phyloP scores from a whole-genome alignment of 306 rosid genomes.

The Mucuna pruriens region DNA sequence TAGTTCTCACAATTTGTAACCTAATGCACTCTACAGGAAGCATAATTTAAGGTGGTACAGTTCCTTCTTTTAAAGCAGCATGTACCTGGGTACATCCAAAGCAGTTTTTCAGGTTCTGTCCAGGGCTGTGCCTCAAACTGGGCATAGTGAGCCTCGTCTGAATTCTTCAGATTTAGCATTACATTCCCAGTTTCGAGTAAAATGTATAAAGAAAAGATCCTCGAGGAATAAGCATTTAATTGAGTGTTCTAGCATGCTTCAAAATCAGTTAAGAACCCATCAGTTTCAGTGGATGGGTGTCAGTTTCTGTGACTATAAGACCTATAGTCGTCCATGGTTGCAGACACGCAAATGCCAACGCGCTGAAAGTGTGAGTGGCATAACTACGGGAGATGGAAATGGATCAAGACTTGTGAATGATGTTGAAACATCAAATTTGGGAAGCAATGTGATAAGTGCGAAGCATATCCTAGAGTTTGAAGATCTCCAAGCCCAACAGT shows the following conservation, averaged over 20 bases:
- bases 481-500: constrained; percentile 60
- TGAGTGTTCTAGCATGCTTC: constrained; percentile 46
- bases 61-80: constrained; percentile 25
- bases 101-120: constrained; percentile 61
- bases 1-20: constrained; percentile 6
- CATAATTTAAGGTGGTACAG: constrained; percentile 13
- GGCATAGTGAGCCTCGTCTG: constrained; percentile 35
- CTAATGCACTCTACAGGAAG: constrained; percentile 24
- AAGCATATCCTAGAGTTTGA: constrained; percentile 52
- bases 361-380: constrained; percentile 52
- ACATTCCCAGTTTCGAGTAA: constrained; percentile 34
- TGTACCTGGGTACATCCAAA: constrained; percentile 51
- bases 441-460: constrained; percentile 38
- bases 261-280: constrained; percentile 25
- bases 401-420: constrained; percentile 55
- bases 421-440: constrained; percentile 49
- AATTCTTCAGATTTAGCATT: constrained; percentile 39
- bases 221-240: constrained; percentile 40
- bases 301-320: constrained; percentile 29
- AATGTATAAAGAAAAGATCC: constrained; percentile 50
- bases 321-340: constrained; percentile 29
- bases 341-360: constrained; percentile 68
- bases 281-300: constrained; percentile 43
- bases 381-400: constrained; percentile 52
- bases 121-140: constrained; percentile 50